Percentiles rank a stretch among this genome's conserved stretches.
These are phyloP conservation scores for Kluyveromyces aestuarii DNA, from an alignment of 805 yeast species.

Conservation along the genomic window DNA sequence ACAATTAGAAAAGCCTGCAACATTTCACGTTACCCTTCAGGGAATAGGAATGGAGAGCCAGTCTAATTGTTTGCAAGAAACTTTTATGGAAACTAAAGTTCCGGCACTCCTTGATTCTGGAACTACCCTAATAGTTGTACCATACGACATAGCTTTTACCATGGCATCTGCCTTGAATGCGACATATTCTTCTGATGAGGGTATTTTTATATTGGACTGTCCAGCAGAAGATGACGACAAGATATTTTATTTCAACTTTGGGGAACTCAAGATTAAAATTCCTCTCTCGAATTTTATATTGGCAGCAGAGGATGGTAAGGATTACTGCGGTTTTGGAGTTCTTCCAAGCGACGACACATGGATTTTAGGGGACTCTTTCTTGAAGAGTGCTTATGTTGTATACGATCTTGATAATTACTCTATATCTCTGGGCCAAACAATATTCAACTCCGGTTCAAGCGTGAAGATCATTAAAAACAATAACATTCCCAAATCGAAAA, in stretches of 20 bases:
- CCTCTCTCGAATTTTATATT: slow-evolving; percentile 34
- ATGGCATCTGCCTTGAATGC: slow-evolving; percentile 28
- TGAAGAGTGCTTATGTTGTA: slow-evolving; percentile 44
- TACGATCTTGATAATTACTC: slow-evolving; percentile 41
- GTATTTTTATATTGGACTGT: slow-evolving; percentile 37
- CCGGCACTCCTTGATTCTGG: slow-evolving; percentile 51
- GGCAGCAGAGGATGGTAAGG: slow-evolving; percentile 16
- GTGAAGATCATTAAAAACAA: background rate
- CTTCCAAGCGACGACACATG: slow-evolving; percentile 27
- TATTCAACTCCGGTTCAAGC: slow-evolving; percentile 10
- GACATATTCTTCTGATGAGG: slow-evolving; percentile 27
- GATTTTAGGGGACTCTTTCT: slow-evolving; percentile 45
- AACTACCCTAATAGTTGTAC: slow-evolving; percentile 42
- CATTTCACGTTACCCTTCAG: slow-evolving; percentile 42
- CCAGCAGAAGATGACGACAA: slow-evolving; percentile 18
- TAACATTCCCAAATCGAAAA: background rate
- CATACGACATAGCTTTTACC: slow-evolving; percentile 26
- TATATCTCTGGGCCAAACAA: slow-evolving; percentile 38
- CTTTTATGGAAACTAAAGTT: slow-evolving; percentile 14
- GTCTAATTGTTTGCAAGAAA: slow-evolving; percentile 10
- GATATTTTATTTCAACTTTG: slow-evolving; percentile 38
- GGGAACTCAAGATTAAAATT: slow-evolving; percentile 45
- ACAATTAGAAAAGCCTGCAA: slow-evolving; percentile 24
- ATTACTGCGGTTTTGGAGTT: slow-evolving; percentile 38
- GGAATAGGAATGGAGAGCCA: slow-evolving; percentile 26